A percentile compares a stretch with the other conserved stretches of the same genome.
These are phyloP conservation scores for Hordeum marinum DNA, from an alignment of 176 grass and related monocot genomes.

Conservation along the genomic window DNA sequence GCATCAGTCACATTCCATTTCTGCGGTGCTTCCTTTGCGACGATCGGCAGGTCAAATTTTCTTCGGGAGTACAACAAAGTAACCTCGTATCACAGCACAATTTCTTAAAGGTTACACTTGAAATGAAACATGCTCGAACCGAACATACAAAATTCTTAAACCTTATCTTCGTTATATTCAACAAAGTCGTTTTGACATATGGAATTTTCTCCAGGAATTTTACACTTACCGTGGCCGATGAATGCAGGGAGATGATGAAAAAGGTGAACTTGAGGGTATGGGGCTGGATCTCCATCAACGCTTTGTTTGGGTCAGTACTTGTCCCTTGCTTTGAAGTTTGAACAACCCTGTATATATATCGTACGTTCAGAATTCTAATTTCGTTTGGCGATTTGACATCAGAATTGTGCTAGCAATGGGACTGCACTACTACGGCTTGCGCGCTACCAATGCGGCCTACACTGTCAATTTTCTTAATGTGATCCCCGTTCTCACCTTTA, in stretches of 20 bases:
- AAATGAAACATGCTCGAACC: not conserved
- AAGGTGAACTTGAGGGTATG: slow-evolving; percentile 15
- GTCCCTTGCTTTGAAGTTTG: not conserved
- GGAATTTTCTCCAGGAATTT: not conserved
- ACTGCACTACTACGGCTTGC: slow-evolving; percentile 43
- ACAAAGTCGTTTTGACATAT: not conserved
- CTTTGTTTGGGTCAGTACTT: slow-evolving; percentile 10
- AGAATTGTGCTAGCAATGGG: slow-evolving; percentile 34
- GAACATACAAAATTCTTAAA: not conserved
- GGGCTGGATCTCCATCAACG: slow-evolving; percentile 16
- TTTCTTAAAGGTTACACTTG: not conserved
- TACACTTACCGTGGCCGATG: not conserved
- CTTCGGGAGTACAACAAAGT: not conserved
- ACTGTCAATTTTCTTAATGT: slow-evolving; percentile 12
- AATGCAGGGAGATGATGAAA: slow-evolving; percentile 24
- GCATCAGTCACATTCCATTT: not conserved
- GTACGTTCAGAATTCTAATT: not conserved
- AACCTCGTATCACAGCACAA: not conserved
- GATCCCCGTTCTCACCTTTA: slow-evolving; percentile 1
- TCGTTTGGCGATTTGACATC: not conserved
- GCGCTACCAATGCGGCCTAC: not conserved
- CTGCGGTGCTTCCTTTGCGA: not conserved
- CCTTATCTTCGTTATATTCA: not conserved
- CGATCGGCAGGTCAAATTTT: not conserved
- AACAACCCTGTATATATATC: not conserved